Conservation (phyloP, 1,139 yeast genomes). For the Hansenula sp. region DNA sequence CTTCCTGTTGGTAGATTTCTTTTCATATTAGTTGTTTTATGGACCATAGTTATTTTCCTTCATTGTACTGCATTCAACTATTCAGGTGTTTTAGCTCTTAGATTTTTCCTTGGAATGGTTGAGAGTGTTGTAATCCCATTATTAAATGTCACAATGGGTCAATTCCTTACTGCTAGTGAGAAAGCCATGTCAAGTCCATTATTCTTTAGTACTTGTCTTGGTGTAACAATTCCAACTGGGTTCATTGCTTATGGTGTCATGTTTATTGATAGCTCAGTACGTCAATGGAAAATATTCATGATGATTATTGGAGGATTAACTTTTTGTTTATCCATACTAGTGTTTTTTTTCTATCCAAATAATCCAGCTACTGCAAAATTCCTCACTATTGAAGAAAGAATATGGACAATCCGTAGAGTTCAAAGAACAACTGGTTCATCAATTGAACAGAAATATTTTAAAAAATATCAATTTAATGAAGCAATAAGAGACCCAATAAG, state of each 20-base stretch:
- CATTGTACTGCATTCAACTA: slow-evolving; percentile 37
- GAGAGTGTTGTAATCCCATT: slow-evolving; percentile 39
- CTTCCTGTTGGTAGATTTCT: slow-evolving; percentile 32
- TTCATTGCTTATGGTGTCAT: slow-evolving; percentile 42
- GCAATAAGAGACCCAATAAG: slow-evolving; percentile 42
- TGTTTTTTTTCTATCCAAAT: slow-evolving; percentile 36
- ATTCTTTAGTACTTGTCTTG: slow-evolving; percentile 40
- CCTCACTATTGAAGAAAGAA: slow-evolving; percentile 35
- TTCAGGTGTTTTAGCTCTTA: slow-evolving; percentile 35
- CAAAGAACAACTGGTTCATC: slow-evolving; percentile 36
- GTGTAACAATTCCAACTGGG: slow-evolving; percentile 40
- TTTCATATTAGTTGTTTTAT: slow-evolving; percentile 26
- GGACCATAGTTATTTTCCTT: slow-evolving; percentile 38
- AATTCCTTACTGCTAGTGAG: slow-evolving; percentile 38
- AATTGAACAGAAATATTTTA: slow-evolving; percentile 41
- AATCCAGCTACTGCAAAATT: slow-evolving; percentile 38
- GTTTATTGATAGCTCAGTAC: slow-evolving; percentile 25
- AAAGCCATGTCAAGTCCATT: slow-evolving; percentile 38
- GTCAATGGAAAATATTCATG: slow-evolving; percentile 36
- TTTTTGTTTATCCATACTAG: slow-evolving; percentile 26
- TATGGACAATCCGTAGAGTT: slow-evolving; percentile 42
- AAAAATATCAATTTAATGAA: slow-evolving; percentile 39
- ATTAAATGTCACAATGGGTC: slow-evolving; percentile 37
- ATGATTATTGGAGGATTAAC: slow-evolving; percentile 41
- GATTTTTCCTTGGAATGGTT: slow-evolving; percentile 43